Percentiles rank a stretch among this genome's conserved stretches.
phyloP scores from a whole-genome alignment of 495 filamentous ascomycete species.

The Aspergillus biplanus region DNA sequence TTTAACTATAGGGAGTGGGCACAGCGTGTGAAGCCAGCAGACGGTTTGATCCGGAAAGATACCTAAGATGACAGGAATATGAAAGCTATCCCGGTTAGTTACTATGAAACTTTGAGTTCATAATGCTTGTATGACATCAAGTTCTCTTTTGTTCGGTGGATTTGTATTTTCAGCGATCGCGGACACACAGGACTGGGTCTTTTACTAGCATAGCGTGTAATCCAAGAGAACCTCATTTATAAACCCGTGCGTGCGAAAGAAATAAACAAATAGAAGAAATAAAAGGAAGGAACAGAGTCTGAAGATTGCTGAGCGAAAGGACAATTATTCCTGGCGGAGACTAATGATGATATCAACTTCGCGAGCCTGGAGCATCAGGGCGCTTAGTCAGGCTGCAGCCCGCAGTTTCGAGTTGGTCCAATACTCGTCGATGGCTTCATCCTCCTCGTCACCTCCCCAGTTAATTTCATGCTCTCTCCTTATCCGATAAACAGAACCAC shows the following conservation, averaged over 20 bases:
- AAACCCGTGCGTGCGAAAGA: neutral
- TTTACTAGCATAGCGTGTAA: slow-evolving; percentile 6
- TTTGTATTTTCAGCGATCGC: slow-evolving; percentile 9
- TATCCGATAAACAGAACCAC: slow-evolving; percentile 10
- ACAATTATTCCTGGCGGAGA: no score
- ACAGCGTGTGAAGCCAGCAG: slow-evolving; percentile 63
- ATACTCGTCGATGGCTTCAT: slow-evolving; percentile 15
- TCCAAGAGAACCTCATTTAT: neutral
- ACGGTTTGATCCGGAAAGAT: slow-evolving; percentile 62
- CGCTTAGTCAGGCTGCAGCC: slow-evolving; percentile 32
- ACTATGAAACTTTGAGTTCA: slow-evolving; percentile 1
- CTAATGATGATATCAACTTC: neutral
- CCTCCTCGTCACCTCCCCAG: slow-evolving; percentile 7
- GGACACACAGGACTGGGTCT: neutral
- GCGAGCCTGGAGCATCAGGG: neutral
- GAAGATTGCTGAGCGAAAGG: no score
- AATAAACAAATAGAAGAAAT: no score
- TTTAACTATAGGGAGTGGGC: slow-evolving; percentile 68
- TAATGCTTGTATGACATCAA: slow-evolving; percentile 9
- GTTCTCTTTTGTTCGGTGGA: neutral
- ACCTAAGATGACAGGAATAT: slow-evolving; percentile 22
- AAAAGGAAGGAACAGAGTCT: no score
- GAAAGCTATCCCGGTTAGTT: neutral
- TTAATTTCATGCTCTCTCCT: slow-evolving; percentile 10
- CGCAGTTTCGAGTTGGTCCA: slow-evolving; percentile 29